A percentile compares a stretch with the other conserved stretches of the same genome.
Conservation (phyloP, 148 eudicot species). For the Nyssa sinensis region DNA sequence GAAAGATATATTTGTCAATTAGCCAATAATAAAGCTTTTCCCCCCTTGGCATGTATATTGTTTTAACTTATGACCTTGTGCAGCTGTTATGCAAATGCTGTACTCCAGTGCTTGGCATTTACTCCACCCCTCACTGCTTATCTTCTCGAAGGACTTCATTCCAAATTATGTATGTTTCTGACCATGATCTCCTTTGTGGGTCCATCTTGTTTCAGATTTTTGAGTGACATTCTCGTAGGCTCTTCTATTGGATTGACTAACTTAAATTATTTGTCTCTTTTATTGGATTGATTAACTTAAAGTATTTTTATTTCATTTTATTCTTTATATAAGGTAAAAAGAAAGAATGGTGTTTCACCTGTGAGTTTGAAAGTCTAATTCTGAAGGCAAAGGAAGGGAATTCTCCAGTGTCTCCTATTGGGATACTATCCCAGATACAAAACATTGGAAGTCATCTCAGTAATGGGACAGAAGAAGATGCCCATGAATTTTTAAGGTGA, state of each 20-base stretch:
- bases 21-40: background rate
- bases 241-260: background rate
- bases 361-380: conserved; percentile 71
- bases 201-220: background rate
- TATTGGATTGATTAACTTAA: background rate
- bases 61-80: conserved; percentile 13
- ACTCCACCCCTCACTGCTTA: conserved; percentile 88
- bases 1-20: background rate
- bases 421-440: conserved; percentile 66
- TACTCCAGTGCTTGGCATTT: conserved; percentile 72
- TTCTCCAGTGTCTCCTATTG: conserved; percentile 57
- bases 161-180: conserved; percentile 61
- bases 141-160: conserved; percentile 71
- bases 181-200: conserved; percentile 7
- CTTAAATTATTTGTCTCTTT: no score
- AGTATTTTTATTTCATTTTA: background rate
- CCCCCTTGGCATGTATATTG: background rate
- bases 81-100: conserved; percentile 80
- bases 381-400: conserved; percentile 52
- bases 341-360: conserved; percentile 81
- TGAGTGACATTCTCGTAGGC: background rate
- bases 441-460: conserved; percentile 67
- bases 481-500: conserved; percentile 88
- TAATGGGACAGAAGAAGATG: conserved; percentile 84
- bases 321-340: conserved; percentile 47